Conservation (phyloP, 2,329 filamentous ascomycete genomes). For the Colletotrichum spaethianum region DNA sequence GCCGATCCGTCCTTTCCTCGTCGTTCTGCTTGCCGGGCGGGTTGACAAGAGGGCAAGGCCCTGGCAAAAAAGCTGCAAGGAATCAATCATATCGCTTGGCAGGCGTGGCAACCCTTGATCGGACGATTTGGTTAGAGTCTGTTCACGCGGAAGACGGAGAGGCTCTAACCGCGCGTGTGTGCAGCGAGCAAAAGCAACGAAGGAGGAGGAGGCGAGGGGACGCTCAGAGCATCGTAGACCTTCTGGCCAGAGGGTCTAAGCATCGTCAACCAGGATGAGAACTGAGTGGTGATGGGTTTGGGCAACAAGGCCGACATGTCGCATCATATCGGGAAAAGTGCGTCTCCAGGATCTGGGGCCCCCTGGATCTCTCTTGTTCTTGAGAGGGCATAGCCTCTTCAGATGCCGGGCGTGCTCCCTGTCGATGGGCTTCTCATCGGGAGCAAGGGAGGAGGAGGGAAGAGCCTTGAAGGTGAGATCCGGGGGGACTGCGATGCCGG, state of each 20-base stretch:
- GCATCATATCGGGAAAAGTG: conserved; percentile 26
- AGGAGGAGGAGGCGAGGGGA: not conserved
- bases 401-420: conserved; percentile 10
- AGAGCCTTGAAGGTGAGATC: not conserved
- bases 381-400: conserved; percentile 17
- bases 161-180: not conserved
- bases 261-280: conserved; percentile 12
- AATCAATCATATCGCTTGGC: conserved; percentile 30
- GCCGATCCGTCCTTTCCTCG: not conserved
- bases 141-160: conserved; percentile 1
- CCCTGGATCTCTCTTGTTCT: not conserved
- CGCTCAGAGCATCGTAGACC: conserved; percentile 29
- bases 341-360: not conserved
- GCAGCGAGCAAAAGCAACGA: not conserved
- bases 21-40: not conserved
- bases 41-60: not conserved
- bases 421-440: conserved; percentile 20
- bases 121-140: conserved; percentile 30
- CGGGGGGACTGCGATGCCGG: not conserved
- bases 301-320: conserved; percentile 22
- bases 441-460: not conserved
- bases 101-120: conserved; percentile 12
- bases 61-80: not conserved
- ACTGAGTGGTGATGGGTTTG: conserved; percentile 18
- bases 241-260: conserved; percentile 28